phyloP scores from a whole-genome alignment of 2,329 filamentous ascomycete species.

The Taxawa tesnikishii region DNA sequence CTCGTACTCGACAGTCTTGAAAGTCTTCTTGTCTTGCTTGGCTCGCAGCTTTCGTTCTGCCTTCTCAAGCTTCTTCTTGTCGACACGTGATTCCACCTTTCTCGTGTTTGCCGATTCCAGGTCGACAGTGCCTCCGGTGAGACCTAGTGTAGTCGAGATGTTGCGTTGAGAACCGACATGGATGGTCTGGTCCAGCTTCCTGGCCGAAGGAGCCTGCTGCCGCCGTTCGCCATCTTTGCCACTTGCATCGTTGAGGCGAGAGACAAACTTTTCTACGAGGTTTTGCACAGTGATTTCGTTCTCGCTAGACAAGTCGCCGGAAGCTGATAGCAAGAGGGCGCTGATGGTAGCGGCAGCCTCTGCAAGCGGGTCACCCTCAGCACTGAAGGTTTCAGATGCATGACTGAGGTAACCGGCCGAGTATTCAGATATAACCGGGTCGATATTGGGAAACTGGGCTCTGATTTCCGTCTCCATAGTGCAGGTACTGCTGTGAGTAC shows the following conservation, averaged over 20 bases:
- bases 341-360: constrained; percentile 78
- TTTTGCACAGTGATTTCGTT: constrained; percentile 69
- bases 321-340: constrained; percentile 87
- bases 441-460: constrained; percentile 20
- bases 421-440: constrained; percentile 25
- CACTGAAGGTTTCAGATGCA: constrained; percentile 71
- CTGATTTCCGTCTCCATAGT: constrained; percentile 24
- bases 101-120: constrained; percentile 84
- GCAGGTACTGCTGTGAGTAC: constrained; percentile 2
- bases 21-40: constrained; percentile 96
- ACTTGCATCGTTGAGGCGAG: constrained; percentile 63
- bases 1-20: constrained; percentile 98
- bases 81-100: constrained; percentile 95
- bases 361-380: constrained; percentile 65
- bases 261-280: constrained; percentile 82
- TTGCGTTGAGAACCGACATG: constrained; percentile 89
- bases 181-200: constrained; percentile 83
- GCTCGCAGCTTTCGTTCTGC: constrained; percentile 94
- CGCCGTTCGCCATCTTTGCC: constrained; percentile 53
- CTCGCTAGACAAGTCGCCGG: constrained; percentile 60
- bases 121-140: constrained; percentile 74
- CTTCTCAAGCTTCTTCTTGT: constrained; percentile 98
- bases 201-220: constrained; percentile 64
- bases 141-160: constrained; percentile 87
- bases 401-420: constrained; percentile 80